phyloP scores from a whole-genome alignment of 768 basidiomycete species.

The Cantharellus anzutake region DNA sequence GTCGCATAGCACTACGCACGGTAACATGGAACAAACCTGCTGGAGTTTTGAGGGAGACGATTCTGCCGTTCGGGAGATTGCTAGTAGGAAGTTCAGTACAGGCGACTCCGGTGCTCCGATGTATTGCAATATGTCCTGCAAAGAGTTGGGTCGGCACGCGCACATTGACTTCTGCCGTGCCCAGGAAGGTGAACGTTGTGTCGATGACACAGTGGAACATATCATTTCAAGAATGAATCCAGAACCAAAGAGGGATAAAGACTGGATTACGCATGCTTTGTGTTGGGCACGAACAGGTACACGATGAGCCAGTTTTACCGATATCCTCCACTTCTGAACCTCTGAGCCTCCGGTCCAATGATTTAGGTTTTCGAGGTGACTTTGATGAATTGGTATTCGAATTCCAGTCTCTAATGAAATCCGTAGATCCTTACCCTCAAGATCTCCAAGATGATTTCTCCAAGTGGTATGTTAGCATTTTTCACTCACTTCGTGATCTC shows the following conservation, averaged over 20 bases:
- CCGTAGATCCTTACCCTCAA: no score
- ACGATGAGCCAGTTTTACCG: no score
- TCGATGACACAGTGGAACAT: conserved; percentile 28
- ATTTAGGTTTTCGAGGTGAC: no score
- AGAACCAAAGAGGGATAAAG: conserved; percentile 29
- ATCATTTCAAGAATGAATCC: conserved; percentile 26
- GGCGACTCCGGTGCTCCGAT: conserved; percentile 28
- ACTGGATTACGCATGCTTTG: conserved; percentile 32
- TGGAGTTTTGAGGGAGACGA: conserved; percentile 40
- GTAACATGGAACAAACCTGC: conserved; percentile 37
- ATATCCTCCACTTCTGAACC: no score
- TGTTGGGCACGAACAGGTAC: conserved; percentile 32
- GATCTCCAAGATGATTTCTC: no score
- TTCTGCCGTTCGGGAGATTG: conserved; percentile 30
- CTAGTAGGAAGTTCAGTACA: conserved; percentile 27
- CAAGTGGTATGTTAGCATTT: no score
- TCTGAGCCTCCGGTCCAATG: no score
- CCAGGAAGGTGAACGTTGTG: conserved; percentile 22
- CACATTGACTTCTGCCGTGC: no score
- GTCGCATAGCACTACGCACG: conserved; percentile 44
- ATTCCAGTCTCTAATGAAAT: no score
- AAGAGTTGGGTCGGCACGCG: conserved; percentile 38
- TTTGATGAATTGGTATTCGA: no score
- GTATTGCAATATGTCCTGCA: conserved; percentile 40
- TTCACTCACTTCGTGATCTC: no score